Evolutionary conservation across 2,329 filamentous ascomycete species (phyloP).

Genomic region (Colletotrichum brevisporum): DNA sequence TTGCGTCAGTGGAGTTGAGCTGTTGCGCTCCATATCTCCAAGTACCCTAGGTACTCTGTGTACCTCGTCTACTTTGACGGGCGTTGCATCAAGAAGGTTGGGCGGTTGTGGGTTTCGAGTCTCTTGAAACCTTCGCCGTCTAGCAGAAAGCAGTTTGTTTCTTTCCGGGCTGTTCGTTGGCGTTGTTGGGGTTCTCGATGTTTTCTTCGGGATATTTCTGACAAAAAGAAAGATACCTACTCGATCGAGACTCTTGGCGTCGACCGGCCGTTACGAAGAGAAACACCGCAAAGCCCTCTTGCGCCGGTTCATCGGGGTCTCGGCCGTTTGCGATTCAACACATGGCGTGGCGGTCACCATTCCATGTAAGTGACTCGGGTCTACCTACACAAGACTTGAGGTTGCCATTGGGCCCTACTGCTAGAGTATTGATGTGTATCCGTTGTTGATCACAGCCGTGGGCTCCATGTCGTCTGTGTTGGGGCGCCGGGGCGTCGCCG

Average conservation of each 20-base stretch:
- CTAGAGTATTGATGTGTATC: too few relatives aligned
- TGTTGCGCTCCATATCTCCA: too few relatives aligned
- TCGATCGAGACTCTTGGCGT: background rate
- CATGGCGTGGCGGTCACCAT: too few relatives aligned
- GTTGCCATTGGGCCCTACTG: too few relatives aligned
- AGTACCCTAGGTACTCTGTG: too few relatives aligned
- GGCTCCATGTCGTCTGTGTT: too few relatives aligned
- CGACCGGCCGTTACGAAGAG: background rate
- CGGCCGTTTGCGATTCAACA: background rate
- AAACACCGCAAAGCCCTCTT: background rate
- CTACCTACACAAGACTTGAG: too few relatives aligned
- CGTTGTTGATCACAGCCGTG: too few relatives aligned
- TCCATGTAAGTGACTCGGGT: too few relatives aligned
- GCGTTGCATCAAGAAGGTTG: background rate
- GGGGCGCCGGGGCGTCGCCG: too few relatives aligned
- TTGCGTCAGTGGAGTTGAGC: conserved; percentile 9
- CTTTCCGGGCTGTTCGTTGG: conserved; percentile 1
- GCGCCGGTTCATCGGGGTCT: background rate
- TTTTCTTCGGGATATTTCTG: background rate
- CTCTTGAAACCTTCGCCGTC: conserved; percentile 13
- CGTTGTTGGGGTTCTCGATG: conserved; percentile 2
- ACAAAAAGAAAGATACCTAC: conserved; percentile 1
- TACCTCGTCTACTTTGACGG: too few relatives aligned
- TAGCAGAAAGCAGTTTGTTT: conserved; percentile 1
- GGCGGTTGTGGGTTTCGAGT: background rate